phyloP scores from a whole-genome alignment of 2,329 filamentous ascomycete species.

The Huntiella omanensis region DNA sequence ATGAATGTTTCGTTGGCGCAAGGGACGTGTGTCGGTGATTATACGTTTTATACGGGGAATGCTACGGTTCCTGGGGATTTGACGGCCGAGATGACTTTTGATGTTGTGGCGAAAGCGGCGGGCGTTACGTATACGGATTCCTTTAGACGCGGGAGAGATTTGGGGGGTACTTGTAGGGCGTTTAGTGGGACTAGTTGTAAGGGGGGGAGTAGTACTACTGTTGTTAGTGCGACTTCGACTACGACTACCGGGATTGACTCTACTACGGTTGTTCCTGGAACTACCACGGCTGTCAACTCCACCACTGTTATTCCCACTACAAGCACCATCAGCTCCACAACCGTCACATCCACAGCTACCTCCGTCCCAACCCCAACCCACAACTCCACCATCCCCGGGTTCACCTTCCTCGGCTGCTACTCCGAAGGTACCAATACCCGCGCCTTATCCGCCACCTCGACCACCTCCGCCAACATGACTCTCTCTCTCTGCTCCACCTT shows the following conservation, averaged over 20 bases:
- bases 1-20: conserved; percentile 22
- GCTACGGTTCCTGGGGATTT: conserved; percentile 26
- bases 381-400: conserved; percentile 24
- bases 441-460: conserved; percentile 23
- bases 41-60: conserved; percentile 28
- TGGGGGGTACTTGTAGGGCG: conserved; percentile 25
- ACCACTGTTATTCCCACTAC: not conserved
- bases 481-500: conserved; percentile 27
- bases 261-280: not conserved
- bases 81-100: conserved; percentile 26
- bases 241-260: conserved; percentile 12
- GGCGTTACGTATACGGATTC: conserved; percentile 24
- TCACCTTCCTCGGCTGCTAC: conserved; percentile 28
- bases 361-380: conserved; percentile 14
- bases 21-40: conserved; percentile 26
- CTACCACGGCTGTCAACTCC: conserved; percentile 6
- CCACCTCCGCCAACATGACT: conserved; percentile 30
- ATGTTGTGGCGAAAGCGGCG: conserved; percentile 24
- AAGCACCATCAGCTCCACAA: conserved; percentile 13
- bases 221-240: not conserved
- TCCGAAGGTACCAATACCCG: conserved; percentile 26
- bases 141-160: conserved; percentile 28
- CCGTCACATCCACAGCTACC: conserved; percentile 13
- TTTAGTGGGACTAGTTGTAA: conserved; percentile 20
- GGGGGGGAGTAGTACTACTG: not conserved